Evolutionary conservation across 208 protist genomes (phyloP).

Genomic region (Acanthamoeba castellanii): DNA sequence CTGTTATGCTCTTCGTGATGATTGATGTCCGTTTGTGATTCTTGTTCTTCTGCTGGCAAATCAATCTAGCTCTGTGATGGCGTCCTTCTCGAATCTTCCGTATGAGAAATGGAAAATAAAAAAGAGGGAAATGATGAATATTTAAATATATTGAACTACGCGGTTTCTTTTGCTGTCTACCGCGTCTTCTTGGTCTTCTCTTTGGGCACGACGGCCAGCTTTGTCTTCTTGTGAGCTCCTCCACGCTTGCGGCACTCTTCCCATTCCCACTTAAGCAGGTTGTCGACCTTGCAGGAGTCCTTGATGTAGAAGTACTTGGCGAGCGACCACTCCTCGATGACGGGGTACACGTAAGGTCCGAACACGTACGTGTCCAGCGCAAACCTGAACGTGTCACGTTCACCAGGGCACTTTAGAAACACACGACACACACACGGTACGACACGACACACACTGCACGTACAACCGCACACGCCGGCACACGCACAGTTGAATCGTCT

Average conservation of each 20-base stretch:
- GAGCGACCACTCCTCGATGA: not conserved
- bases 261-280: conserved; percentile 59
- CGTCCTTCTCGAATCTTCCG: no score
- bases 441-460: not conserved
- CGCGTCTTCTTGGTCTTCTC: not conserved
- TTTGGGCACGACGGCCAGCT: not conserved
- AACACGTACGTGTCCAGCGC: conserved; percentile 54
- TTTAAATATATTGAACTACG: no score
- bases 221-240: not conserved
- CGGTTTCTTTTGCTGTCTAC: not conserved
- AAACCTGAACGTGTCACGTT: not conserved
- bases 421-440: no score
- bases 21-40: not conserved
- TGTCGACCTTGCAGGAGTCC: conserved; percentile 29
- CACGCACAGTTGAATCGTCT: not conserved
- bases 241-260: conserved; percentile 30
- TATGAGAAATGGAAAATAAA: not conserved
- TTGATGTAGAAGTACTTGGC: conserved; percentile 67
- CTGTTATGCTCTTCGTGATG: not conserved
- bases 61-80: no score
- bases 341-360: conserved; percentile 7
- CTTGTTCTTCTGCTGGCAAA: no score
- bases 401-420: no score
- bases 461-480: not conserved
- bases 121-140: not conserved